Conservation (phyloP, 345 rosid species). For the Boechera retrofracta region DNA sequence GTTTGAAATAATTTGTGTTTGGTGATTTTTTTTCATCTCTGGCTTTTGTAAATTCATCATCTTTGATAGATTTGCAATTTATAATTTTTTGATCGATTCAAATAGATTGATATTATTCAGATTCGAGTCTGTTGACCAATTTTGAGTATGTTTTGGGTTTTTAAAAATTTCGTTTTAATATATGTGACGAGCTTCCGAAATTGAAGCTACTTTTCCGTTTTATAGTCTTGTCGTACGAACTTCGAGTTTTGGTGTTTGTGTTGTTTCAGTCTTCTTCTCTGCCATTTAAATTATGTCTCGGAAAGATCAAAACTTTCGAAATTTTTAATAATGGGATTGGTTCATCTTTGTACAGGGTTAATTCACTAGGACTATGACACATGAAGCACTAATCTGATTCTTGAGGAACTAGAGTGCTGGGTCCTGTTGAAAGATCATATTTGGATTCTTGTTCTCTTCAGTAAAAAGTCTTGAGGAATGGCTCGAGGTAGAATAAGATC, state of each 20-base stretch:
- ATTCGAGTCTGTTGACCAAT: constrained; percentile 41
- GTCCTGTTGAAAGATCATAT: constrained; percentile 28
- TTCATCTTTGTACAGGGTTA: constrained; percentile 27
- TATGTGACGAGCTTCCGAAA: constrained; percentile 27
- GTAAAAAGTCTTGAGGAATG: constrained; percentile 50
- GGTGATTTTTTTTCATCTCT: constrained; percentile 1
- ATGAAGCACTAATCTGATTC: constrained; percentile 8
- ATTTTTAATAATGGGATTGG: background rate
- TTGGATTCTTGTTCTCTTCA: constrained; percentile 15
- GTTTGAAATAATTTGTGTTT: constrained; percentile 20
- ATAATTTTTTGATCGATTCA: background rate
- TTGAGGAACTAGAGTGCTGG: constrained; percentile 14
- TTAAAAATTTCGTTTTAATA: background rate
- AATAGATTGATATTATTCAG: constrained; percentile 7
- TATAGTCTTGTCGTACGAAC: background rate
- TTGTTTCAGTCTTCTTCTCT: constrained; percentile 27
- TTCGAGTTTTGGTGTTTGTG: constrained; percentile 2
- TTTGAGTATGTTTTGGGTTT: constrained; percentile 12
- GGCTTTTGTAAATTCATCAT: constrained; percentile 29
- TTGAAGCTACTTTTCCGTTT: background rate
- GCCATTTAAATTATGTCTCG: constrained; percentile 10
- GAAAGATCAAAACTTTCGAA: constrained; percentile 16
- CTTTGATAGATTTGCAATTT: constrained; percentile 11
- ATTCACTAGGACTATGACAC: background rate
- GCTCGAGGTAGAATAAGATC: constrained; percentile 80